Evolutionary conservation across 1,284 basidiomycete genomes (phyloP), one percentile per base, ranked within the genome.

Genomic region (Ganoderma meredithae): DNA sequence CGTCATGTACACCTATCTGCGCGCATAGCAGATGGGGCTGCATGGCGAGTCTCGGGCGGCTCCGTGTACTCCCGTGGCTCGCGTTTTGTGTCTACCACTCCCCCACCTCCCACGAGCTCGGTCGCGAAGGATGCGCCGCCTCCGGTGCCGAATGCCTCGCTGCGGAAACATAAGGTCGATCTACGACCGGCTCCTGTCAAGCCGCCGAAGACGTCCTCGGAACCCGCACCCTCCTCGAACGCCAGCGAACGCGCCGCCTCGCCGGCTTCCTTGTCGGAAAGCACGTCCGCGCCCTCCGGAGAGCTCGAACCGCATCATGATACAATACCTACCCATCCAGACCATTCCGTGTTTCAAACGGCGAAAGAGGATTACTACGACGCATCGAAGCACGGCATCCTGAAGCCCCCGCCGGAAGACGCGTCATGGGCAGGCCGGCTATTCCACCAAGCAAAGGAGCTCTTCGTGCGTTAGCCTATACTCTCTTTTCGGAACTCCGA

Each of bases 161-260:
- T 70, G 8, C 69, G 83, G 53, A 90, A 88, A 74, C 82, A 81
- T 31, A 91, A 88, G 75, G 79, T 91, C 55, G 88, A 90, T 68
- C 80, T 92, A 13, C 83, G 86, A 49, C 91, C 91, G 1, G 88
- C 81, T 6, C 91, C 91, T 36, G 80, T 91, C 70, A 92, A 90
- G 72, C 83, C 83, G 1, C 79, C 79, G 13, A 76, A 72, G 33
- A 39, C 65, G 56, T 64, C 67, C 75, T 66, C 74, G 47, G 63
- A 69, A 4, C 1, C 62, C 1, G 13, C 64, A n/a, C 31, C 71
- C 19, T 22, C 68, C 19, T 62, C 72, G 33, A 40, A 49, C 36
- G 47, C 65, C 41, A 27, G 66, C 10, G 41, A 61, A 60, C 49
- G 69, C 25, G 33, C 60, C 22, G 39, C 25, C 25, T 27, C 58